Evolutionary conservation across 192 early-diverging fungal genomes (phyloP).

Genomic region (Coemansia sp.): DNA sequence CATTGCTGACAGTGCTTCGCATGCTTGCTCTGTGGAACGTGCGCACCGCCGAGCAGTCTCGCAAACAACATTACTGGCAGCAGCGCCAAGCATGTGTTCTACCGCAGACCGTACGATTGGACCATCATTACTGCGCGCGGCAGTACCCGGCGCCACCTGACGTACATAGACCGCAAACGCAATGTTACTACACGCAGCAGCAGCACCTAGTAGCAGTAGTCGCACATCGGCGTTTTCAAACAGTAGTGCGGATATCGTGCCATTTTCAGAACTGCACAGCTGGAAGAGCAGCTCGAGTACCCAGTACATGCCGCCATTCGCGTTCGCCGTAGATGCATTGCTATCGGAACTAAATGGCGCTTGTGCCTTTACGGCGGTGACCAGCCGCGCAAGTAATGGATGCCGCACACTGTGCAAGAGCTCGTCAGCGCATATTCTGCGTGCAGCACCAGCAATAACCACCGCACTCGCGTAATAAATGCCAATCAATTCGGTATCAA

Average conservation of each 20-base stretch:
- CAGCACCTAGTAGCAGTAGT: slow-evolving; percentile 30
- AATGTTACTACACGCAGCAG: slow-evolving; percentile 26
- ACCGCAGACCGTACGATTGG: slow-evolving; percentile 9
- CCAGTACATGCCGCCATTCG: slow-evolving; percentile 20
- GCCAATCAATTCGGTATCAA: not conserved
- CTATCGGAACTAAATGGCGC: not conserved
- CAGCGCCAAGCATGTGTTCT: slow-evolving; percentile 1
- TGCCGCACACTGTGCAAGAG: not conserved
- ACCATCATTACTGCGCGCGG: not conserved
- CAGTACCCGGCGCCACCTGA: slow-evolving; percentile 6
- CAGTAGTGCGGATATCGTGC: not conserved
- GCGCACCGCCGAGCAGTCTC: not conserved
- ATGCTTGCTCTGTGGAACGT: not conserved
- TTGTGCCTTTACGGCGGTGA: not conserved
- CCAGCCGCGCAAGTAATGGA: not conserved
- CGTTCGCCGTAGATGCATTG: not conserved
- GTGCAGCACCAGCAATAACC: slow-evolving; percentile 12
- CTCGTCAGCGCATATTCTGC: slow-evolving; percentile 11
- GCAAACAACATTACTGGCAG: slow-evolving; percentile 6
- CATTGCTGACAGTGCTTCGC: not conserved
- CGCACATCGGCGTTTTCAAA: slow-evolving; percentile 1
- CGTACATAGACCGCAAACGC: slow-evolving; percentile 23
- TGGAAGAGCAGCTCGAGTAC: slow-evolving; percentile 36
- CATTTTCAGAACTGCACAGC: slow-evolving; percentile 6
- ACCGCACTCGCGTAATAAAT: not conserved